Conservation (phyloP, 495 filamentous ascomycete species). For the Parathielavia hyrcaniae region DNA sequence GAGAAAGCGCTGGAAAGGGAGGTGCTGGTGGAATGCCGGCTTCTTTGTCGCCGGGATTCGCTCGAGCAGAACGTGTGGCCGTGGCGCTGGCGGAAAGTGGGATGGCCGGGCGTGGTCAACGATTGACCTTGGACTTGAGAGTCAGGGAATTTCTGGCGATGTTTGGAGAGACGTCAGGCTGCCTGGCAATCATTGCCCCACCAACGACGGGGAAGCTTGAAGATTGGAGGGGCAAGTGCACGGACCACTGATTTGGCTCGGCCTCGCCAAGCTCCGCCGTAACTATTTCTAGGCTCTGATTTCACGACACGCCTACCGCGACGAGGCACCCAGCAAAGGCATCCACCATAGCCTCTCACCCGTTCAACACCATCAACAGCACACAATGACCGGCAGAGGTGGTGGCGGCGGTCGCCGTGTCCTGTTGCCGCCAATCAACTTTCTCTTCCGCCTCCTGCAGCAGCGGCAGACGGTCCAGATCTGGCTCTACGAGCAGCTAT, state of each 20-base stretch:
- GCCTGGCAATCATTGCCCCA: conserved; percentile 15
- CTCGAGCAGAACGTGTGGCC: neutral
- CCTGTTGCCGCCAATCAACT: conserved; percentile 89
- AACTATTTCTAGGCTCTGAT: conserved; percentile 13
- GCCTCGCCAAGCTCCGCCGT: conserved; percentile 8
- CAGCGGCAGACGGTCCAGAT: conserved; percentile 80
- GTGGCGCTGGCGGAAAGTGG: conserved; percentile 9
- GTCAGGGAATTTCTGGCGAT: conserved; percentile 11
- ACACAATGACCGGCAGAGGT: conserved; percentile 72
- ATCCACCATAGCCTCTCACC: neutral
- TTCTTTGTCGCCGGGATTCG: neutral
- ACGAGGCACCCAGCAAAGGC: conserved; percentile 11
- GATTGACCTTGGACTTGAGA: neutral
- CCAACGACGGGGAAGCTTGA: conserved; percentile 10
- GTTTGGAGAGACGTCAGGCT: conserved; percentile 26
- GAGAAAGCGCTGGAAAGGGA: conserved; percentile 8
- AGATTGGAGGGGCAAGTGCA: conserved; percentile 15
- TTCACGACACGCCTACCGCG: conserved; percentile 16
- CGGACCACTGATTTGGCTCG: conserved; percentile 3
- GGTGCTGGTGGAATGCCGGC: neutral
- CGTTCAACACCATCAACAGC: conserved; percentile 10
- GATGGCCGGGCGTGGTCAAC: conserved; percentile 10
- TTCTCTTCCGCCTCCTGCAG: conserved; percentile 95
- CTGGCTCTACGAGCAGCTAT: conserved; percentile 94
- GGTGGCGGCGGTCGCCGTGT: conserved; percentile 80